These are phyloP conservation scores for Eimeria acervulina DNA, from an alignment of 169 alveolate genomes.

Conservation along the genomic window DNA sequence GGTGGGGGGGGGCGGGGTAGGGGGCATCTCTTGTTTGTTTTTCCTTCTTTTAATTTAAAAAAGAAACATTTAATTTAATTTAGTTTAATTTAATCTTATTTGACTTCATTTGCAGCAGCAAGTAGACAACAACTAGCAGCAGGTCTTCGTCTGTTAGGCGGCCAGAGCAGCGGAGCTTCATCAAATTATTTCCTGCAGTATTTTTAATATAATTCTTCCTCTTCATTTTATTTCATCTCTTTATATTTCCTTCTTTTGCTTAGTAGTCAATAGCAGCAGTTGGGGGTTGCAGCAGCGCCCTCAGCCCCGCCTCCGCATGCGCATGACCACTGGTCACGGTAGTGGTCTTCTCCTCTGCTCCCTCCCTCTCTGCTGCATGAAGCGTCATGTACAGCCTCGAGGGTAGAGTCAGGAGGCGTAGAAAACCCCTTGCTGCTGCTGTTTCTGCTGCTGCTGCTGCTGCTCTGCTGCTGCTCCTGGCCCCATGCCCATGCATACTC, in stretches of 20 bases:
- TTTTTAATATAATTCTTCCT: background rate
- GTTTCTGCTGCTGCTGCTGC: conserved; percentile 24
- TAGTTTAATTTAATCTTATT: background rate
- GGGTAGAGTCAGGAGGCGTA: background rate
- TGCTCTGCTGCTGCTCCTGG: conserved; percentile 12
- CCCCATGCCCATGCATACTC: background rate
- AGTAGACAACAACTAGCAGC: background rate
- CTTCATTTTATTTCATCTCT: background rate
- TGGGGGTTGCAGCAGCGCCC: background rate
- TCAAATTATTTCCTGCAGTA: background rate
- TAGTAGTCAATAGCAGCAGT: background rate
- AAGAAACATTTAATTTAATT: background rate
- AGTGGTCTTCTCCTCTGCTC: too few relatives aligned
- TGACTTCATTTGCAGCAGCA: background rate
- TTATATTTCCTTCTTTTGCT: background rate
- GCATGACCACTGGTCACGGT: too few relatives aligned
- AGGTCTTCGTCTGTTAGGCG: background rate
- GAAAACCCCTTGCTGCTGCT: background rate
- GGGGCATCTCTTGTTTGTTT: background rate
- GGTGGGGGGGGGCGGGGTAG: too few relatives aligned
- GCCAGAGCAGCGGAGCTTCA: background rate
- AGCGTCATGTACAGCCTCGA: background rate
- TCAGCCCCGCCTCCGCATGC: background rate
- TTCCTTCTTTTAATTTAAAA: background rate
- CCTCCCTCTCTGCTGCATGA: conserved; percentile 12